phyloP scores from a whole-genome alignment of 345 rosid genomes.

The Corchorus olitorius region DNA sequence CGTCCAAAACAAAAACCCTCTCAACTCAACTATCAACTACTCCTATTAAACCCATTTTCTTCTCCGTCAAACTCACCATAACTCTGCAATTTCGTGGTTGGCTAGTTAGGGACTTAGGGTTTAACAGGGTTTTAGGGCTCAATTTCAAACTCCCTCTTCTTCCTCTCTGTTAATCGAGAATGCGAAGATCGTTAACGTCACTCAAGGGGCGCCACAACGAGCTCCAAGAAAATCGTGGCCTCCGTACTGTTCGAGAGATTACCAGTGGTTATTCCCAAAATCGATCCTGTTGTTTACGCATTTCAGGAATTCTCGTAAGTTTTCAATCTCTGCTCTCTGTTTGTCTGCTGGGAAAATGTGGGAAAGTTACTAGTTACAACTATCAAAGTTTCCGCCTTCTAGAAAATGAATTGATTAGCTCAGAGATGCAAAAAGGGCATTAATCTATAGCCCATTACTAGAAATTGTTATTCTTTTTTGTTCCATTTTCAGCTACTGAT shows the following conservation, averaged over 20 bases:
- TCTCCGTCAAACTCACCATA: no score
- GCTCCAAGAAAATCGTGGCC: constrained; percentile 76
- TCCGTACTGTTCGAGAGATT: constrained; percentile 95
- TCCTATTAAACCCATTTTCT: no score
- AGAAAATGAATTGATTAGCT: not conserved
- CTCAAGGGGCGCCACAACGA: constrained; percentile 52
- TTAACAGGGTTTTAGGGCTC: no score
- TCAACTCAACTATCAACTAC: no score
- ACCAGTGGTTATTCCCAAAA: constrained; percentile 87
- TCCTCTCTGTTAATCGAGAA: constrained; percentile 27
- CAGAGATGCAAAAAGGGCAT: not conserved
- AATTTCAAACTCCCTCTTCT: no score
- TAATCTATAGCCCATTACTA: not conserved
- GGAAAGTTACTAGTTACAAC: not conserved
- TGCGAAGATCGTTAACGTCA: constrained; percentile 51
- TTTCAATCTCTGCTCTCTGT: constrained; percentile 3
- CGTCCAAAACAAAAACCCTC: no score
- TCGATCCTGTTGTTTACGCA: constrained; percentile 84
- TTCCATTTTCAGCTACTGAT: not conserved
- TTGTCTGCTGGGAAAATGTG: constrained; percentile 6
- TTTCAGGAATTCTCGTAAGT: constrained; percentile 96
- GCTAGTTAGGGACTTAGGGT: no score
- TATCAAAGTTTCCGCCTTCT: not conserved
- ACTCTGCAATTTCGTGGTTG: no score
- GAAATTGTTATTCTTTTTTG: not conserved